A percentile compares a stretch with the other conserved stretches of the same genome.
Evolutionary conservation across 2,329 filamentous ascomycete genomes (phyloP).

Genomic region (Pseudogymnoascus destructans): DNA sequence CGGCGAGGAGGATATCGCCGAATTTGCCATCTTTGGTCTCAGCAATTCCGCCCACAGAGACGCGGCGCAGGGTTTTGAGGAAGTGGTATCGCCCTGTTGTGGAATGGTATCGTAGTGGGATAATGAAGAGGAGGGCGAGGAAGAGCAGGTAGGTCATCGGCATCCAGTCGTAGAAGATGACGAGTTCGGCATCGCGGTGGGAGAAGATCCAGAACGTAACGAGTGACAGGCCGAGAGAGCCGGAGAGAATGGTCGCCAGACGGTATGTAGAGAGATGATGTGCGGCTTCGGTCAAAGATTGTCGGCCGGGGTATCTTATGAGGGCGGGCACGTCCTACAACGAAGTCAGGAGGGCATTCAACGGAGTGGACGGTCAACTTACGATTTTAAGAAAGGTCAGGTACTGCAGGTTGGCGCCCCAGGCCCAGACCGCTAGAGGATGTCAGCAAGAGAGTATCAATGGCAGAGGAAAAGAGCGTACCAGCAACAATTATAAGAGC

Average conservation of each 20-base stretch:
- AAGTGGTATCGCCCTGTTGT: constrained; percentile 62
- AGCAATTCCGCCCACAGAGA: constrained; percentile 75
- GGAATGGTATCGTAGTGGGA: constrained; percentile 58
- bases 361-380: constrained; percentile 20
- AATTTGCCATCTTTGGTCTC: constrained; percentile 84
- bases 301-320: constrained; percentile 71
- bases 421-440: constrained; percentile 74
- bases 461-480: constrained; percentile 30
- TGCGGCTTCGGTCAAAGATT: constrained; percentile 54
- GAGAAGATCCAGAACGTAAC: constrained; percentile 75
- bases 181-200: constrained; percentile 51
- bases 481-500: constrained; percentile 76
- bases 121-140: constrained; percentile 56
- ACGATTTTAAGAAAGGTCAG: constrained; percentile 66
- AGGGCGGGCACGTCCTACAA: constrained; percentile 63
- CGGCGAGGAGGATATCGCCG: constrained; percentile 82
- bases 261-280: constrained; percentile 79
- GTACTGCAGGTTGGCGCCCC: constrained; percentile 84
- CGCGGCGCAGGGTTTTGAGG: constrained; percentile 60
- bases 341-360: constrained; percentile 9
- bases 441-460: constrained; percentile 13
- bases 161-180: constrained; percentile 70
- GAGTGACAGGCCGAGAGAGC: constrained; percentile 58
- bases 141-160: constrained; percentile 72
- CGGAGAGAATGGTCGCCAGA: constrained; percentile 63